phyloP scores from a whole-genome alignment of 148 eudicot species.

The Nyssa sinensis region DNA sequence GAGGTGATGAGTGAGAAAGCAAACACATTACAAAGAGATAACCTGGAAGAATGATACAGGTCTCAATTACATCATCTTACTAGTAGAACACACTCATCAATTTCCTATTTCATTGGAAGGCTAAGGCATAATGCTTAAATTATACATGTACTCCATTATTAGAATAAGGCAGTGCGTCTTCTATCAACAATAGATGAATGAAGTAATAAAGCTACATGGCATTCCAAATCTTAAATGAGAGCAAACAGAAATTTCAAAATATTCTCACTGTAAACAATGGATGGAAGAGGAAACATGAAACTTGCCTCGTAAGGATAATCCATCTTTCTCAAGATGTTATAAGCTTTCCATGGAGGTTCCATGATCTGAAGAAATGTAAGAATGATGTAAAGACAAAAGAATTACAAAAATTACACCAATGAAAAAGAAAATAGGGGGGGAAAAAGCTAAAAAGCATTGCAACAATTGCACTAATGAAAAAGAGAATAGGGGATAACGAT shows the following conservation, averaged over 20 bases:
- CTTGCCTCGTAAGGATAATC: constrained; percentile 86
- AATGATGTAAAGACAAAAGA: neutral
- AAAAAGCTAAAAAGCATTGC: neutral
- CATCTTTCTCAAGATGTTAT: constrained; percentile 70
- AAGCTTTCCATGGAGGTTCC: constrained; percentile 96
- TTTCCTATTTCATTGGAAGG: constrained; percentile 1
- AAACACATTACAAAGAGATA: neutral
- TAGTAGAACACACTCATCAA: neutral
- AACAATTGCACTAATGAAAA: too few relatives aligned
- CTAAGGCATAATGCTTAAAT: neutral
- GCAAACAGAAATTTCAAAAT: neutral
- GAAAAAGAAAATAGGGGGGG: neutral
- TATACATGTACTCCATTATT: neutral
- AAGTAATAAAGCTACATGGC: neutral
- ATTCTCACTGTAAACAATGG: neutral
- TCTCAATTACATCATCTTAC: too few relatives aligned
- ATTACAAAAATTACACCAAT: neutral
- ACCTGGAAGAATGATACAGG: neutral
- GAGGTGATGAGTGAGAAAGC: neutral
- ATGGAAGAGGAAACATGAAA: constrained; percentile 13
- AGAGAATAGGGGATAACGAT: neutral
- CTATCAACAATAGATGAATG: neutral
- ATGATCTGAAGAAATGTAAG: constrained; percentile 52
- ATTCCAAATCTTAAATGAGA: neutral
- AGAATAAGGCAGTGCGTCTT: neutral